Percentiles rank a stretch among this genome's conserved stretches.
These are phyloP conservation scores for Kodamaea sp. DNA, from an alignment of 1,139 yeast species.

Conservation along the genomic window DNA sequence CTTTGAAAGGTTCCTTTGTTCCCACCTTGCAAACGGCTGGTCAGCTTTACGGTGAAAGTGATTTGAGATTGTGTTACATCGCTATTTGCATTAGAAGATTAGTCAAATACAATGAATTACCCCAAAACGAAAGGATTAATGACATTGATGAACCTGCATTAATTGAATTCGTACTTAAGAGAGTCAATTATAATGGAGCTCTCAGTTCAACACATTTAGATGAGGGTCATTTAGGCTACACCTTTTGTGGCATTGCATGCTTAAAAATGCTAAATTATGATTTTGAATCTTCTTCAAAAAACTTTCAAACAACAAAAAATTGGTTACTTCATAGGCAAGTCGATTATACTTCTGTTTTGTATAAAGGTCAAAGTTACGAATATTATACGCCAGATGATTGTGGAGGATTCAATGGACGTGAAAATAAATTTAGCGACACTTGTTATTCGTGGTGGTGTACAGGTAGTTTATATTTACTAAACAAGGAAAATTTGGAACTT, in stretches of 20 bases:
- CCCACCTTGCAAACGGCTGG: slow-evolving; percentile 14
- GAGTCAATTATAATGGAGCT: slow-evolving; percentile 66
- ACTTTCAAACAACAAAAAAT: slow-evolving; percentile 33
- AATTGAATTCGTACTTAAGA: slow-evolving; percentile 36
- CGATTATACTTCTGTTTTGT: slow-evolving; percentile 27
- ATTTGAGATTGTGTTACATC: slow-evolving; percentile 70
- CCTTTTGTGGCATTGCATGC: slow-evolving; percentile 79
- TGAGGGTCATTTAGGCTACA: slow-evolving; percentile 86
- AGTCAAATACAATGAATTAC: slow-evolving; percentile 39
- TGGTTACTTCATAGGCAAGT: slow-evolving; percentile 71
- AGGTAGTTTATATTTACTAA: slow-evolving; percentile 52
- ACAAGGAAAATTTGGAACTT: slow-evolving; percentile 21
- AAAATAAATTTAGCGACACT: slow-evolving; percentile 80
- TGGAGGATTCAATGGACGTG: slow-evolving; percentile 90
- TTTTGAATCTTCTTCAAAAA: slow-evolving; percentile 12
- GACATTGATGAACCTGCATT: slow-evolving; percentile 46
- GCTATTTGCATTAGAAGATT: slow-evolving; percentile 63
- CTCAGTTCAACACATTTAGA: slow-evolving; percentile 32
- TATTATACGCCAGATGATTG: slow-evolving; percentile 41
- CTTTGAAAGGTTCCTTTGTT: slow-evolving; percentile 47
- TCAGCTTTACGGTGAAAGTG: slow-evolving; percentile 55
- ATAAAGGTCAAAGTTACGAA: slow-evolving; percentile 24
- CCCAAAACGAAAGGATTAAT: slow-evolving; percentile 16
- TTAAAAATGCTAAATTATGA: slow-evolving; percentile 42
- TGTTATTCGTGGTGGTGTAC: slow-evolving; percentile 91